These are phyloP conservation scores for Diaporthe sp. DNA, from an alignment of 2,329 filamentous ascomycete species.

Conservation along the genomic window DNA sequence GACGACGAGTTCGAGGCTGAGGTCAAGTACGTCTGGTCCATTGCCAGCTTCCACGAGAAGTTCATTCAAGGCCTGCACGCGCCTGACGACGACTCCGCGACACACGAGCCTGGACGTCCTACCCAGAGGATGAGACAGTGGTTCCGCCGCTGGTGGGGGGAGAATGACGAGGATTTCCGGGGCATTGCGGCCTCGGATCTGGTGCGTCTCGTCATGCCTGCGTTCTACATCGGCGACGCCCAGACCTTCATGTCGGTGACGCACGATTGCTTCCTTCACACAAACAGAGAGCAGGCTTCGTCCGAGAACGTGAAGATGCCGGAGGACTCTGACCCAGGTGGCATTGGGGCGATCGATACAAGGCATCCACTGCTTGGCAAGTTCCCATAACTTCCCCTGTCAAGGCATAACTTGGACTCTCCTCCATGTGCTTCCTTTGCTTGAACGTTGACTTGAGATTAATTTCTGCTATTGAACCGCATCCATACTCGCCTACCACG, in stretches of 20 bases:
- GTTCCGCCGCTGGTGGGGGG: conserved; percentile 16
- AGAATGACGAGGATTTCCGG: not conserved
- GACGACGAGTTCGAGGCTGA: no score
- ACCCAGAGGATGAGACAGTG: conserved; percentile 3
- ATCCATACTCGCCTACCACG: no score
- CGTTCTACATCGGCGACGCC: conserved; percentile 23
- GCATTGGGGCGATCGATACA: not conserved
- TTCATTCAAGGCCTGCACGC: no score
- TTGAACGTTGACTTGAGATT: no score
- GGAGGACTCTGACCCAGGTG: not conserved
- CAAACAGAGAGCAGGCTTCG: not conserved
- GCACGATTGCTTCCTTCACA: not conserved
- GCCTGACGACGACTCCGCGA: not conserved
- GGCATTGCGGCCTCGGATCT: no score
- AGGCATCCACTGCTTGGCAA: conserved; percentile 1
- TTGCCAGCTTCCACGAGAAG: not conserved
- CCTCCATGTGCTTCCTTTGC: no score
- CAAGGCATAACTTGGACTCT: no score
- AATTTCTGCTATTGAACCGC: no score
- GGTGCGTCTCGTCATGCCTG: not conserved
- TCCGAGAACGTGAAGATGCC: not conserved
- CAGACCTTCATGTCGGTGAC: not conserved
- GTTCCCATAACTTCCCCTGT: not conserved
- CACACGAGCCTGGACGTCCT: not conserved
- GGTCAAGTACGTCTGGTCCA: not conserved